Base-by-base conservation (phyloP, 202 grass and related monocot species). In the Brachypodium distachyon region DNA sequence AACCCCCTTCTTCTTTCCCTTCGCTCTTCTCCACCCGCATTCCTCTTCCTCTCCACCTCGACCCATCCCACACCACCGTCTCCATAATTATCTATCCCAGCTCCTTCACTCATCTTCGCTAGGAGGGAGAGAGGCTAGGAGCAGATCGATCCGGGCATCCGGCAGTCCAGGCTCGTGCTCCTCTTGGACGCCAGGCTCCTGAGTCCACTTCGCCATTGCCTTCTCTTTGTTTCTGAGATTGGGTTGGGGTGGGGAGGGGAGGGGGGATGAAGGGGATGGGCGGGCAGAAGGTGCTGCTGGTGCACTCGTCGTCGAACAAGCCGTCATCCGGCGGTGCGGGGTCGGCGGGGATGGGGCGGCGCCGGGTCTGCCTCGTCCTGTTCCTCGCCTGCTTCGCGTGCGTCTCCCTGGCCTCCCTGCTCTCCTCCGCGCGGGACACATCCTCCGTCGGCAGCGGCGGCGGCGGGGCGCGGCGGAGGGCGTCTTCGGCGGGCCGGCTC, bases 341-440 rank as follows among this genome's bases (percentile, higher is more conserved):
- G 13, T 83, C 89, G 2, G 28, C 76, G 12, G 66, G 29, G 47
- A 68, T 75, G 42, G 64, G 79, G 18, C 83, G 84, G 16, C 87
- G 86, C 46, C 94, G 94, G 26, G 31, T 94, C 9, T 94, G 86
- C 72, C 76, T 79, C 46, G 56, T 91, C 73, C 68, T 93, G n/a
- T 82, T 97, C 76, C 41, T 97, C 8, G 86, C 86, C 46, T 87
- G 88, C 76, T 88, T 92, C 82, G 88, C 91, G 17, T 81, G 90
- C 84, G 87, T 79, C 17, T 97, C 91, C 28, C 84, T 97, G 3
- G 78, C 87, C 16, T 90, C 86, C 10, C 76, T 97, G 26, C 80
- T 97, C n/a, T 89, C 85, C 8, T 56, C 91, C 9, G 41, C 85
- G 58, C 74, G 86, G 13, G 86, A 81, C 48, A 42, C 43, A 12